Conservation (phyloP, 2,329 filamentous ascomycete species). For the Neophaeococcomyces mojaviensis region DNA sequence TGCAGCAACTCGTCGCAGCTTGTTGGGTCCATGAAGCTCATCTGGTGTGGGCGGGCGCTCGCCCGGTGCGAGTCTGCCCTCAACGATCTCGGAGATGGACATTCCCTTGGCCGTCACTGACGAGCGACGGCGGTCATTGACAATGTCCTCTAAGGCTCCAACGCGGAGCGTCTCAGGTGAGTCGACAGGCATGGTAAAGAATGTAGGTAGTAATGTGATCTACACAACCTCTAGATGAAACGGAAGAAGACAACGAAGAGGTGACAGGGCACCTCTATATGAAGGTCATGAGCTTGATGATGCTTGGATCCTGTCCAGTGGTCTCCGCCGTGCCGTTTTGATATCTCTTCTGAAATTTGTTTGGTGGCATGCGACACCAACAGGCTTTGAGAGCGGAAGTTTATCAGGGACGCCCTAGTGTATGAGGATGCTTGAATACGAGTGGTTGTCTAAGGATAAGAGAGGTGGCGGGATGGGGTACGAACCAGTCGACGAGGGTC, state of each 20-base stretch:
- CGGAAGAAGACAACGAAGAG: neutral
- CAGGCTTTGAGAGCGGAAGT: neutral
- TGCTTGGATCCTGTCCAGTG: neutral
- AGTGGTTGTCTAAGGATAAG: neutral
- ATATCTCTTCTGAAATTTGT: neutral
- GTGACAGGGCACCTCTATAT: neutral
- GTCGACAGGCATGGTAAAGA: slow-evolving; percentile 4
- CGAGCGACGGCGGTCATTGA: neutral
- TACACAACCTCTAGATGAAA: neutral
- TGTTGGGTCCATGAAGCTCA: slow-evolving; percentile 15
- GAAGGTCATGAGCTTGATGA: neutral
- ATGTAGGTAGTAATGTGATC: neutral
- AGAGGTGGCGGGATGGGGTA: neutral
- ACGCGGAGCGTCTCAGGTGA: slow-evolving; percentile 5
- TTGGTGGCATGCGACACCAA: slow-evolving; percentile 4
- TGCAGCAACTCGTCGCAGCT: slow-evolving; percentile 43
- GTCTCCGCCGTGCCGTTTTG: slow-evolving; percentile 5
- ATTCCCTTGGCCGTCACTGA: neutral
- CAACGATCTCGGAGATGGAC: no score
- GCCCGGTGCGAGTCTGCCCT: neutral
- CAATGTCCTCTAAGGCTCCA: slow-evolving; percentile 4
- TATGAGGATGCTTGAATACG: neutral
- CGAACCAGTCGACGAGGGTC: neutral
- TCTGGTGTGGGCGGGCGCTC: slow-evolving; percentile 3
- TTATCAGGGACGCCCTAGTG: neutral